A percentile compares a stretch with the other conserved stretches of the same genome.
Evolutionary conservation across 768 basidiomycete genomes (phyloP).

Genomic region (Hortiboletus flavorubellus): DNA sequence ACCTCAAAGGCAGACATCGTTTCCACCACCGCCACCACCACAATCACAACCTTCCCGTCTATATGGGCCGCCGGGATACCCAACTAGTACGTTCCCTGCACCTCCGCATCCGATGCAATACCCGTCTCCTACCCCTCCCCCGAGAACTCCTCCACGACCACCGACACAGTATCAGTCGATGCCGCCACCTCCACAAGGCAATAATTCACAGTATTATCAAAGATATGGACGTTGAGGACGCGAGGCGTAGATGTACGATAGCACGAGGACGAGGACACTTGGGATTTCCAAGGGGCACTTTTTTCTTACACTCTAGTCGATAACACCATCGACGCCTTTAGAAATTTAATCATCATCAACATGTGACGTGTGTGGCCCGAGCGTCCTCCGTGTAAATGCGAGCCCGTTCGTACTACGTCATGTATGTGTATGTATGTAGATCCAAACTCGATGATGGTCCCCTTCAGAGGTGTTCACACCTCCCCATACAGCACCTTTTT

Average conservation of each 20-base stretch:
- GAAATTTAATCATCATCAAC: too few relatives aligned
- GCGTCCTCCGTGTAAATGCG: too few relatives aligned
- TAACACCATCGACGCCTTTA: too few relatives aligned
- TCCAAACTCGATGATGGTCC: too few relatives aligned
- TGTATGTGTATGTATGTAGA: neutral
- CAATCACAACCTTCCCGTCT: constrained; percentile 20
- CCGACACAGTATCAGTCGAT: constrained; percentile 27
- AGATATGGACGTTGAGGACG: constrained; percentile 27
- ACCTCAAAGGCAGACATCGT: constrained; percentile 26
- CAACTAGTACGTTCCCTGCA: constrained; percentile 20
- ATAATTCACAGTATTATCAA: constrained; percentile 29
- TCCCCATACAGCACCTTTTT: constrained; percentile 43
- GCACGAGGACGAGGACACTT: too few relatives aligned
- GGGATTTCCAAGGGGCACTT: too few relatives aligned
- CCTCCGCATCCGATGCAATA: constrained; percentile 30
- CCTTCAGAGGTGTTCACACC: neutral
- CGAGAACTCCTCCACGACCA: constrained; percentile 14
- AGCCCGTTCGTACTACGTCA: too few relatives aligned
- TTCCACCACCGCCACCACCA: constrained; percentile 17
- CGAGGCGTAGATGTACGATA: too few relatives aligned
- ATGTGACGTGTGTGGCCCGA: too few relatives aligned
- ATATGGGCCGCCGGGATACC: constrained; percentile 11
- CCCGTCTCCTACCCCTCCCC: constrained; percentile 15
- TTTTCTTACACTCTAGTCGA: too few relatives aligned
- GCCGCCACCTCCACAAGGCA: constrained; percentile 32